Base-by-base conservation (phyloP, 768 basidiomycete genomes). In the Neoboletus magnificus region DNA sequence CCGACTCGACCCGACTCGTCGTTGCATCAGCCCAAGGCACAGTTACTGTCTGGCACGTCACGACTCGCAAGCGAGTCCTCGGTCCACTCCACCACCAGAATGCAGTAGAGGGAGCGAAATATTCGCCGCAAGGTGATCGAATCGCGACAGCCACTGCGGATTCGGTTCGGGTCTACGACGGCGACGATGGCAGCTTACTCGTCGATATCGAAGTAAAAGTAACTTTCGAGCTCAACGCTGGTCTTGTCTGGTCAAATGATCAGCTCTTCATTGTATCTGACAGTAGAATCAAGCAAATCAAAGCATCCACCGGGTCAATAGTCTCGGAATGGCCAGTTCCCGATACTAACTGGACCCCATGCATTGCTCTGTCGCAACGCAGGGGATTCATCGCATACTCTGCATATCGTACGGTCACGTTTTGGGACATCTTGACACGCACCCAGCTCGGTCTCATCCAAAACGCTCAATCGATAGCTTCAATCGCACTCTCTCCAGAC, bases 171-270 rank as follows among this genome's bases (percentile, higher is more conserved):
- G 20, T 40, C 39, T 40, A 40, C 12, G 10, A 40, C 39, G 12
- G 39, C 39, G 13, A 40, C 11, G 12, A 40, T 1, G 39, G 39
- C 10, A 4, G 20, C 15, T 16, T 54, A 16, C 49, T 62, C n/a
- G 15, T 20, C 4, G 1, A 16, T n/a, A n/a, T n/a, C n/a, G n/a
- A n/a, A n/a, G n/a, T n/a, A n/a, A n/a, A n/a, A n/a, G n/a, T n/a
- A n/a, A n/a, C 23, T 15, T 35, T 35, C 35, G 6, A 15, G 35
- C 15, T 15, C 44, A 53, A 32, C 16, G 12, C 27, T 6, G 13
- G 41, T 25, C 50, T 55, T 20, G 4, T 27, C n/a, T 59, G 58
- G 59, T 47, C n/a, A 8, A 15, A 32, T 22, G 20, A 50, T n/a
- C 51, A 54, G 4, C 37, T 60, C 11, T 42, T 61, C 36, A n/a